These are phyloP conservation scores for Cucurbita ficifolia DNA, from an alignment of 306 rosid species.

Conservation along the genomic window DNA sequence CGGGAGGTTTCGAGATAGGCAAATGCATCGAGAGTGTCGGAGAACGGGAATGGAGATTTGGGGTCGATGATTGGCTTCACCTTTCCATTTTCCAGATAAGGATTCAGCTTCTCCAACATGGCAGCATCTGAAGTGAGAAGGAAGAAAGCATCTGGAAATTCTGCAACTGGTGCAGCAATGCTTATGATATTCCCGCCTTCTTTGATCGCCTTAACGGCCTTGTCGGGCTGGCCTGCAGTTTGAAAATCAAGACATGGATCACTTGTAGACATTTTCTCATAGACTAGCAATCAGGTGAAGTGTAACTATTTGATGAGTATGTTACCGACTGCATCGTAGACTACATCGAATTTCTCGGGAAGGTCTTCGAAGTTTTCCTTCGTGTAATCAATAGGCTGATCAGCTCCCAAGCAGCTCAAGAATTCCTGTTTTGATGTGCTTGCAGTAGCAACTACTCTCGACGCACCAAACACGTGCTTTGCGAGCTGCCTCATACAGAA, in stretches of 20 bases:
- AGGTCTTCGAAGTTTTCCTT: slow-evolving; percentile 40
- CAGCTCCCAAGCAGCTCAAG: slow-evolving; percentile 44
- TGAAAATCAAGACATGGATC: too few species aligned
- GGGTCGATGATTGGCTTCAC: slow-evolving; percentile 58
- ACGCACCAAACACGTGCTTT: slow-evolving; percentile 53
- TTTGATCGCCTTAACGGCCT: slow-evolving; percentile 37
- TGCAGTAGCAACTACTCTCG: slow-evolving; percentile 51
- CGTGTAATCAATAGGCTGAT: slow-evolving; percentile 47
- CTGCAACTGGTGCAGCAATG: slow-evolving; percentile 22
- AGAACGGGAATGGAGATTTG: slow-evolving; percentile 46
- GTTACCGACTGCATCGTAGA: slow-evolving; percentile 45
- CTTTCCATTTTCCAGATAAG: slow-evolving; percentile 55
- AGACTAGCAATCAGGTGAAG: too few species aligned
- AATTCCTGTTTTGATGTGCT: slow-evolving; percentile 38
- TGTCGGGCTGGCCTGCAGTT: slow-evolving; percentile 32
- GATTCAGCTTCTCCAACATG: slow-evolving; percentile 36
- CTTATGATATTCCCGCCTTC: slow-evolving; percentile 56
- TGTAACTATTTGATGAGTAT: too few species aligned
- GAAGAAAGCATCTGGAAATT: slow-evolving; percentile 24
- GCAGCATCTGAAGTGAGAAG: slow-evolving; percentile 29
- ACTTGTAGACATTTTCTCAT: too few species aligned
- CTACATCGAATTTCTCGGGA: slow-evolving; percentile 53
- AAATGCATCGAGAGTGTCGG: slow-evolving; percentile 42
- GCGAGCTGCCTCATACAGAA: slow-evolving; percentile 27
- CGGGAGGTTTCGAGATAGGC: slow-evolving; percentile 32